Conservation (phyloP, 768 basidiomycete genomes). For the Mycena vitilis region DNA sequence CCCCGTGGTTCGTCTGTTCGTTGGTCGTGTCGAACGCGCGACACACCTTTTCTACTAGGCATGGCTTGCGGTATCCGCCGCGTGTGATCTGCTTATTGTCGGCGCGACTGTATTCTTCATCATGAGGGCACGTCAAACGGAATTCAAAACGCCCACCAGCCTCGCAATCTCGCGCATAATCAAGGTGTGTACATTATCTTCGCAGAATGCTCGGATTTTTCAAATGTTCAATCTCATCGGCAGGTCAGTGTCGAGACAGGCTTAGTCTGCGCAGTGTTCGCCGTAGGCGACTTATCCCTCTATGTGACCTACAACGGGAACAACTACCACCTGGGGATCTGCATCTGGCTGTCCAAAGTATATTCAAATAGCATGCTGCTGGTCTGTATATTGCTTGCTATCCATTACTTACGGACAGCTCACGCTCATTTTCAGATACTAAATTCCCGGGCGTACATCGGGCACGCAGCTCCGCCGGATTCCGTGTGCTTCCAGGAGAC, state of each 20-base stretch:
- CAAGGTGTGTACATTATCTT: not conserved
- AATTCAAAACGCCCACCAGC: not conserved
- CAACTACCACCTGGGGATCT: conserved; percentile 35
- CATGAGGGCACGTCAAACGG: conserved; percentile 14
- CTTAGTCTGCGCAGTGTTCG: conserved; percentile 33
- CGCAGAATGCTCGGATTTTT: no score
- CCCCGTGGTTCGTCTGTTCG: not conserved
- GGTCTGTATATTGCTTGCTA: not conserved
- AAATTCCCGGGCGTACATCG: conserved; percentile 12
- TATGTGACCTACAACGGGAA: conserved; percentile 35
- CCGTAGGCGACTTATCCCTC: conserved; percentile 33
- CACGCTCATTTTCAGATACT: not conserved
- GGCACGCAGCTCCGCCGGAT: not conserved
- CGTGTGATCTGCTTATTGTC: conserved; percentile 37
- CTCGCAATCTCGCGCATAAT: conserved; percentile 10
- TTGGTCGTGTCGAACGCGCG: no score
- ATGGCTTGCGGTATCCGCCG: conserved; percentile 35
- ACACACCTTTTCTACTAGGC: conserved; percentile 19
- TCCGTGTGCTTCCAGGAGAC: not conserved
- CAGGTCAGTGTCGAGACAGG: conserved; percentile 38
- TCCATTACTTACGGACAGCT: not conserved
- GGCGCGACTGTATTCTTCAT: conserved; percentile 35
- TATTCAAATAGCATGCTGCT: conserved; percentile 37
- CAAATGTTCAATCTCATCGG: not conserved
- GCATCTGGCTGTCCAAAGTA: conserved; percentile 38